phyloP scores from a whole-genome alignment of 345 rosid species.

The Camelina hispida region DNA sequence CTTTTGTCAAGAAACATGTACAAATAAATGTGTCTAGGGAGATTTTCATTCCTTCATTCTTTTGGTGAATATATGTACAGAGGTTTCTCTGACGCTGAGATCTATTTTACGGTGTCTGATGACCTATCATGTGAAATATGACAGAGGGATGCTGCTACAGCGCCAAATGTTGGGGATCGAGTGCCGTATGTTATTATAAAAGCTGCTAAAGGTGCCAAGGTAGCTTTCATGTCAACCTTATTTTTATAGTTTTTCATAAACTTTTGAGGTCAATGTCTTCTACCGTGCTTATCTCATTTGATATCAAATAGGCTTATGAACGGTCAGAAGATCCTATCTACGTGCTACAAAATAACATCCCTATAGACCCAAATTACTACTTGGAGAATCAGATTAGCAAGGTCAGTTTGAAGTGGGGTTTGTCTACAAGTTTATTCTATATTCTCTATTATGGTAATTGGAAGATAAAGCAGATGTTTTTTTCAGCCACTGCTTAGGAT shows the following conservation, averaged over 20 bases:
- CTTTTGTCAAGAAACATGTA: neutral
- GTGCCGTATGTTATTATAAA: constrained; percentile 93
- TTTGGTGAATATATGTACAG: constrained; percentile 16
- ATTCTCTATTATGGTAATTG: constrained; percentile 14
- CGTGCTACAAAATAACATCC: constrained; percentile 88
- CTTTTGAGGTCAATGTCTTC: constrained; percentile 11
- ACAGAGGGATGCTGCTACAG: constrained; percentile 98
- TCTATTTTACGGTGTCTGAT: constrained; percentile 11
- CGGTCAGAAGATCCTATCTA: constrained; percentile 95
- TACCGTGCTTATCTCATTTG: constrained; percentile 23
- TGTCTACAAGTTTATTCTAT: constrained; percentile 27
- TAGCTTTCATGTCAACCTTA: constrained; percentile 37
- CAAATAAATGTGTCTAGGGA: constrained; percentile 8
- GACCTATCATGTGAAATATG: constrained; percentile 32
- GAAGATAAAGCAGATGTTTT: constrained; percentile 25
- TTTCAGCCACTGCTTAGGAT: constrained; percentile 92
- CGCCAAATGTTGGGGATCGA: constrained; percentile 98
- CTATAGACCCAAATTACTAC: constrained; percentile 91
- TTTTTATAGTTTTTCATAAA: neutral
- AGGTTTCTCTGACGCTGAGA: constrained; percentile 13
- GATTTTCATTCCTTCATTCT: neutral
- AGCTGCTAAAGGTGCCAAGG: constrained; percentile 99
- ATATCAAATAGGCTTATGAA: constrained; percentile 79
- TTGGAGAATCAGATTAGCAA: constrained; percentile 95
- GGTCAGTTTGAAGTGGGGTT: constrained; percentile 51